A percentile compares a stretch with the other conserved stretches of the same genome.
These are phyloP conservation scores for Puccinia novopanici DNA, from an alignment of 1,284 basidiomycete species.

Conservation along the genomic window DNA sequence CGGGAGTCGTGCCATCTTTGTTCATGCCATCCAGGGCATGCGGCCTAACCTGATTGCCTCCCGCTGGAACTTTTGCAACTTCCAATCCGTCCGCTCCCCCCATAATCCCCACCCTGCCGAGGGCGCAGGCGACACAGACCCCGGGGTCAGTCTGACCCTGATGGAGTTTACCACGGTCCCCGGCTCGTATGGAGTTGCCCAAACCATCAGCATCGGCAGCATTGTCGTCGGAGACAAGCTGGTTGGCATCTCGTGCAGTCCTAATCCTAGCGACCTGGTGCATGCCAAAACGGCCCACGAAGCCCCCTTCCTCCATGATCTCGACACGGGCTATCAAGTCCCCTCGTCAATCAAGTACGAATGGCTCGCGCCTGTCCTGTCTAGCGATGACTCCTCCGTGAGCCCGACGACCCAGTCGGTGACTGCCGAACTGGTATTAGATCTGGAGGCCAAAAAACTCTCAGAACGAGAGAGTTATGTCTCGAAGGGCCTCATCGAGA, in stretches of 20 bases:
- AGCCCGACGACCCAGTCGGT: constrained; percentile 10
- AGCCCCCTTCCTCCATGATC: constrained; percentile 66
- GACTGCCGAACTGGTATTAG: constrained; percentile 54
- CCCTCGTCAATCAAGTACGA: constrained; percentile 73
- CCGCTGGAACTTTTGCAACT: constrained; percentile 94
- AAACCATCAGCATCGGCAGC: constrained; percentile 77
- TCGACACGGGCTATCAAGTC: constrained; percentile 78
- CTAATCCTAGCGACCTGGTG: constrained; percentile 69
- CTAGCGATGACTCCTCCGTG: not conserved
- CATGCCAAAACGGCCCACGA: constrained; percentile 73
- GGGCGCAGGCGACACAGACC: constrained; percentile 51
- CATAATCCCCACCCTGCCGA: constrained; percentile 59
- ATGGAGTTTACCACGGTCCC: constrained; percentile 91
- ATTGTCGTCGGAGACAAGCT: constrained; percentile 77
- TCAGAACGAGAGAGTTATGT: constrained; percentile 65
- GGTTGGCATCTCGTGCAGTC: constrained; percentile 72
- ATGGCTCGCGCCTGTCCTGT: constrained; percentile 74
- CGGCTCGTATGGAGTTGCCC: constrained; percentile 38
- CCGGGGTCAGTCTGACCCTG: constrained; percentile 78
- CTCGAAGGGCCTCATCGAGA: constrained; percentile 83
- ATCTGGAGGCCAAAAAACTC: constrained; percentile 66
- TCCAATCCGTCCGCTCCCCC: constrained; percentile 63
- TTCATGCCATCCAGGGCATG: constrained; percentile 98
- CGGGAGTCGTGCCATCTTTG: constrained; percentile 80
- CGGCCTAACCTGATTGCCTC: constrained; percentile 89